phyloP scores from a whole-genome alignment of 2,329 filamentous ascomycete species.

The Mariannaea sp. region DNA sequence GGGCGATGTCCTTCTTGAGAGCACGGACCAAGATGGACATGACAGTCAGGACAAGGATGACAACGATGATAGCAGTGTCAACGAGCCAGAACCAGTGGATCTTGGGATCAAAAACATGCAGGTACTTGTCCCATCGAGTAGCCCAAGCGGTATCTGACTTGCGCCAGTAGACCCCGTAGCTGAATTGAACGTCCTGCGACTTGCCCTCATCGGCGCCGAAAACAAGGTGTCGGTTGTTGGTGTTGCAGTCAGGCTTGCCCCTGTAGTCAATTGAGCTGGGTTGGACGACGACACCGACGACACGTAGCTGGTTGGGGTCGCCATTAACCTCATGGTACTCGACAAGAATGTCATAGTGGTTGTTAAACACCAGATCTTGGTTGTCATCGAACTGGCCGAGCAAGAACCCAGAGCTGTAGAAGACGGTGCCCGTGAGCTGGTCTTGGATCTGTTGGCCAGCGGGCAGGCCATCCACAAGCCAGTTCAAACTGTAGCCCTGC shows the following conservation, averaged over 20 bases:
- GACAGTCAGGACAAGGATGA: conserved; percentile 89
- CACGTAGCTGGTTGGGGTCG: conserved; percentile 72
- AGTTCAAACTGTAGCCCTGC: conserved; percentile 90
- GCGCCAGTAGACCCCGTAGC: conserved; percentile 91
- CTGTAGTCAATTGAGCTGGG: conserved; percentile 72
- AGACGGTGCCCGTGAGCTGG: conserved; percentile 73
- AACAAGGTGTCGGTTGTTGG: conserved; percentile 60
- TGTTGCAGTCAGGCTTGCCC: conserved; percentile 66
- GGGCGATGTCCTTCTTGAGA: conserved; percentile 90
- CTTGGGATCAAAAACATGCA: conserved; percentile 95
- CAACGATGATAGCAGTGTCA: conserved; percentile 92
- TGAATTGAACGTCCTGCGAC: conserved; percentile 74
- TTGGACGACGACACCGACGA: conserved; percentile 90
- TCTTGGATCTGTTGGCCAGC: conserved; percentile 85
- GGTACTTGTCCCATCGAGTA: conserved; percentile 97
- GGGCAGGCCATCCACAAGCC: conserved; percentile 92
- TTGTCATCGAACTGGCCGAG: conserved; percentile 65
- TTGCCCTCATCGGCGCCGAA: conserved; percentile 60
- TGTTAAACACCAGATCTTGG: conserved; percentile 73
- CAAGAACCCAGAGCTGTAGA: conserved; percentile 91
- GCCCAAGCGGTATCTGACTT: conserved; percentile 88
- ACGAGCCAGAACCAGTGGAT: conserved; percentile 99
- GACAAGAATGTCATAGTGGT: conserved; percentile 92
- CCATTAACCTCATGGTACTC: conserved; percentile 85
- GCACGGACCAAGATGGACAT: conserved; percentile 89